Evolutionary conservation across 345 rosid genomes (phyloP), one percentile per base, ranked within the genome.

Genomic region (Populus davidiana): DNA sequence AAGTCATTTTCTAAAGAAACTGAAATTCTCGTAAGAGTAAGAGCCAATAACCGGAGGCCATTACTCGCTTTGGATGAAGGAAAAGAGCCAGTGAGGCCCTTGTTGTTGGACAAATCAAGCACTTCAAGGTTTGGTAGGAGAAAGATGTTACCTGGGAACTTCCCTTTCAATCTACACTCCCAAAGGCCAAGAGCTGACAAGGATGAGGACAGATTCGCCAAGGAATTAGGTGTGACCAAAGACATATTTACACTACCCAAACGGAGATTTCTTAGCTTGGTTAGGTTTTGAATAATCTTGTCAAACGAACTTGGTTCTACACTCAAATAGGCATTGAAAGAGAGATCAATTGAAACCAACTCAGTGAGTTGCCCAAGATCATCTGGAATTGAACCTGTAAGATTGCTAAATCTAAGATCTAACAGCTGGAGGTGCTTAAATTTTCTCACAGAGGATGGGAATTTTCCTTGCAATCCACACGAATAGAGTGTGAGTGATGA

Each of bases 191-290:
- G 25, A 0, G 21, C 8, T 0, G 35, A 61, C 18, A 78, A 27
- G 8, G 80, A 79, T 31, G 65, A 56, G 29, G 82, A 75, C 8
- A 82, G 47, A 61, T 82, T 71, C 4, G 14, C 5, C 2, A 41
- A 41, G 44, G 44, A 41, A 41, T 41, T 8, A 8, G 43, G 43
- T 39, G 0, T 39, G 2, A 39, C 43, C 43, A 39, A 8, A 39
- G 8, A 2, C 43, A 39, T 39, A 8, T 39, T 41, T 41, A 41
- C 44, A 41, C 2, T 2, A 9, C 44, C 44, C 44, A 41, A 41
- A 41, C 44, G 12, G 44, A 41, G 44, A 8, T 0, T 12, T 2
- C 44, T 9, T 41, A 41, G 44, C 43, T 39, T 39, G 43, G 43
- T 39, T 8, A 39, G 43, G 43, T 39, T 39, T 39, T 39, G 43